Percentiles rank a stretch among this genome's conserved stretches.
These are phyloP conservation scores for Neurospora crassa DNA, from an alignment of 2,329 filamentous ascomycete genomes.

Conservation along the genomic window DNA sequence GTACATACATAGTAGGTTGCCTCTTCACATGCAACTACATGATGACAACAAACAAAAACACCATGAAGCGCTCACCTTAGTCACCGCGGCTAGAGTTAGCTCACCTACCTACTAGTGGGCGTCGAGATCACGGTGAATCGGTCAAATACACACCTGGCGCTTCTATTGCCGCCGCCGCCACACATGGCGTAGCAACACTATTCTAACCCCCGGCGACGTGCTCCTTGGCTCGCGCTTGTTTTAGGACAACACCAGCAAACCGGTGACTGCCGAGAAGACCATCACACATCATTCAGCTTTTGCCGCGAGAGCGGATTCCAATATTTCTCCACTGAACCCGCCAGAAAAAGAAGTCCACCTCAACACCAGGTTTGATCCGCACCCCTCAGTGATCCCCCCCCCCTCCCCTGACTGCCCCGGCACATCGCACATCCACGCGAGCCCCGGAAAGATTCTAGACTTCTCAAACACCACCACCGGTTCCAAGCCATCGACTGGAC, in stretches of 20 bases:
- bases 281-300: neutral
- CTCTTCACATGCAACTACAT: too few relatives aligned
- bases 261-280: neutral
- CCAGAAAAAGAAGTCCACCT: neutral
- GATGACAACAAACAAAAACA: neutral
- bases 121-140: neutral
- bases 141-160: neutral
- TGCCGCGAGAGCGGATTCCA: neutral
- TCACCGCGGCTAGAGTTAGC: neutral
- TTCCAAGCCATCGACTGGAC: neutral
- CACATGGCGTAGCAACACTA: neutral
- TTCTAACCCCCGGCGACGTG: neutral
- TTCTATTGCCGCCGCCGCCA: neutral
- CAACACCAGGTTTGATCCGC: neutral
- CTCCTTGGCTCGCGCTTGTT: neutral
- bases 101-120: neutral
- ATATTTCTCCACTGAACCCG: neutral
- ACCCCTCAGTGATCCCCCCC: neutral
- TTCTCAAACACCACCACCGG: neutral
- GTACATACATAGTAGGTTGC: too few relatives aligned
- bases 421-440: neutral
- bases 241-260: neutral
- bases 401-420: neutral
- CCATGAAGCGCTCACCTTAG: neutral
- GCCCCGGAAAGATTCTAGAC: neutral